Percentiles rank a stretch among this genome's conserved stretches.
Evolutionary conservation across 192 early-diverging fungal species (phyloP).

Genomic region (Coemansia sp.): DNA sequence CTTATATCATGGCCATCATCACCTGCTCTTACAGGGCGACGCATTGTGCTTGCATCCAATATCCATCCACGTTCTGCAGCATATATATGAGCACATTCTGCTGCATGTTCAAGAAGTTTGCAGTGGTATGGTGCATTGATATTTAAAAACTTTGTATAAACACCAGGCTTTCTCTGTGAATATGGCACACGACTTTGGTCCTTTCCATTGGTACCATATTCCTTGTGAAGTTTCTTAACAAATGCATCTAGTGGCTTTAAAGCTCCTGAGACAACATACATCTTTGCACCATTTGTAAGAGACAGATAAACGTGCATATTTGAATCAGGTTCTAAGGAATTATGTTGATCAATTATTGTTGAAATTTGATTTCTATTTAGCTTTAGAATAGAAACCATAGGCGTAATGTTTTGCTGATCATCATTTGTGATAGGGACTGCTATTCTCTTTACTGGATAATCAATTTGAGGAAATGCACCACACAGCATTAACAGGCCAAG

Average conservation of each 20-base stretch:
- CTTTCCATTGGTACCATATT: slow-evolving; percentile 54
- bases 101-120: slow-evolving; percentile 61
- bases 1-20: slow-evolving; percentile 80
- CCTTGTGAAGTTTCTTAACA: slow-evolving; percentile 65
- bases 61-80: slow-evolving; percentile 53
- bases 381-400: slow-evolving; percentile 83
- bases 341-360: slow-evolving; percentile 70
- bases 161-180: slow-evolving; percentile 77
- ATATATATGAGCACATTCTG: slow-evolving; percentile 62
- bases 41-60: slow-evolving; percentile 48
- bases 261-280: slow-evolving; percentile 80
- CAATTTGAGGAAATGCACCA: slow-evolving; percentile 78
- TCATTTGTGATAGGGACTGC: slow-evolving; percentile 65
- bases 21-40: slow-evolving; percentile 68
- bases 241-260: slow-evolving; percentile 59
- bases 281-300: slow-evolving; percentile 77
- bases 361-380: slow-evolving; percentile 70
- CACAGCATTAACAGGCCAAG: slow-evolving; percentile 80
- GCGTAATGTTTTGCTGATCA: slow-evolving; percentile 67
- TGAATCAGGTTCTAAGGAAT: slow-evolving; percentile 62
- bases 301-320: slow-evolving; percentile 68
- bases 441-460: slow-evolving; percentile 71
- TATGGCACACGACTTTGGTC: slow-evolving; percentile 72
- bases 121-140: slow-evolving; percentile 86
- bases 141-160: slow-evolving; percentile 77